A percentile compares a stretch with the other conserved stretches of the same genome.
These are phyloP conservation scores for Globisporangium rhizosaccharum DNA, from an alignment of 352 stramenopile species.

Conservation along the genomic window DNA sequence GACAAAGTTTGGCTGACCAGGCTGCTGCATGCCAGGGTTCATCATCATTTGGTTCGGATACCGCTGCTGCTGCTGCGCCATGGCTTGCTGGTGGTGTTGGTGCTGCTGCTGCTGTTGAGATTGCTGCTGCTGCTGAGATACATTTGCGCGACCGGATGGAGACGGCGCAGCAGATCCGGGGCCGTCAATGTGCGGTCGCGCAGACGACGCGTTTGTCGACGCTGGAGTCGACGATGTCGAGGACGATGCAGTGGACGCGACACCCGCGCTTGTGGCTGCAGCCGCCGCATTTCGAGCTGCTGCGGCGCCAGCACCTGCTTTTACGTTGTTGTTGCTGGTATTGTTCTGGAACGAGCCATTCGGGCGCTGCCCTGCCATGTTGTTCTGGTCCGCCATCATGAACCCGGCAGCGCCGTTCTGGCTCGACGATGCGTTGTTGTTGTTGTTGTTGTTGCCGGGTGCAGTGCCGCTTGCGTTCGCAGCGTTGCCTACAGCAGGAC, in stretches of 20 bases:
- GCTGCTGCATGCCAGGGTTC: slow-evolving; percentile 43
- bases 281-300: slow-evolving; percentile 4
- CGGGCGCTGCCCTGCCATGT: slow-evolving; percentile 4
- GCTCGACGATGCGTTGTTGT: slow-evolving; percentile 9
- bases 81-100: slow-evolving; percentile 20
- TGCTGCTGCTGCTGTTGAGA: slow-evolving; percentile 26
- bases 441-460: not conserved
- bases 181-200: slow-evolving; percentile 61
- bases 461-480: slow-evolving; percentile 6
- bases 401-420: slow-evolving; percentile 9
- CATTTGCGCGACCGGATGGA: slow-evolving; percentile 13
- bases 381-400: slow-evolving; percentile 17
- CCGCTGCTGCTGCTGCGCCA: slow-evolving; percentile 28
- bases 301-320: slow-evolving; percentile 2
- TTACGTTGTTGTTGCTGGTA: slow-evolving; percentile 1
- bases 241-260: slow-evolving; percentile 14
- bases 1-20: slow-evolving; percentile 24
- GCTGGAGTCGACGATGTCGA: slow-evolving; percentile 17
- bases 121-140: slow-evolving; percentile 17
- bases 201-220: slow-evolving; percentile 53
- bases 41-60: slow-evolving; percentile 78
- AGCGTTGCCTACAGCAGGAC: slow-evolving; percentile 14
- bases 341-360: slow-evolving; percentile 11
- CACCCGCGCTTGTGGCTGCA: slow-evolving; percentile 9
- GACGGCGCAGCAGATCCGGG: slow-evolving; percentile 15